Base-by-base conservation (phyloP, 106 monocot species). In the Gastrodia elata region DNA sequence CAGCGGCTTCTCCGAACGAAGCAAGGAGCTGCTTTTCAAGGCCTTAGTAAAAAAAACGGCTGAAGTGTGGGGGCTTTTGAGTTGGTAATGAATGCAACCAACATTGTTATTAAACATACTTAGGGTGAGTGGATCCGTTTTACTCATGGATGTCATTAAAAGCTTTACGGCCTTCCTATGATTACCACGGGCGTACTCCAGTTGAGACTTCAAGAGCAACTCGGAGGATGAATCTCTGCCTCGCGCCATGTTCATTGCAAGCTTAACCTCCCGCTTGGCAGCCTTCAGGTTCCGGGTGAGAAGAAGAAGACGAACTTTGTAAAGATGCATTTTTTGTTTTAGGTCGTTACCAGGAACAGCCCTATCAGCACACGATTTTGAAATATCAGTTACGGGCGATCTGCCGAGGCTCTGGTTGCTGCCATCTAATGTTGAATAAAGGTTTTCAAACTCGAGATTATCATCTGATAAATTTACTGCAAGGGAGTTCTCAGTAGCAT, bases 111-210 rank as follows among this genome's bases (percentile, higher is more conserved):
- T 77, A 41, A 86, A 82, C 52, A 90, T 76, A 76, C 77, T 73
- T 0, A 81, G 68, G 42, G 84, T 73, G 48, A 46, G 77, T 20
- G 85, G 78, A 30, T 94, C 94, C 33, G 77, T 82, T 67, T 79
- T 81, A 36, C 76, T 90, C 72, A 78, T 87, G 48, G 81, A 84
- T 71, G 83, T 72, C 67, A 73, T 80, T 64, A 97, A 72, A 16
- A 93, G 88, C 77, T 90, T 93, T 41, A 83, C 74, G 46, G 97
- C 84, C 77, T 97, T 97, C 3, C 80, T 78, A 74, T 86, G 49
- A 76, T 93, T 97, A 5, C 90, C 90, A 81, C 90, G 82, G 18
- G 88, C 78, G 85, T 88, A 97, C 68, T 97, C 97, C 56, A 97
- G 73, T 68, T 97, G 90, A 72, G 92, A 81, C 58, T 97, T 97